Evolutionary conservation across 345 rosid genomes (phyloP).

Genomic region (Gossypium ekmanianum): DNA sequence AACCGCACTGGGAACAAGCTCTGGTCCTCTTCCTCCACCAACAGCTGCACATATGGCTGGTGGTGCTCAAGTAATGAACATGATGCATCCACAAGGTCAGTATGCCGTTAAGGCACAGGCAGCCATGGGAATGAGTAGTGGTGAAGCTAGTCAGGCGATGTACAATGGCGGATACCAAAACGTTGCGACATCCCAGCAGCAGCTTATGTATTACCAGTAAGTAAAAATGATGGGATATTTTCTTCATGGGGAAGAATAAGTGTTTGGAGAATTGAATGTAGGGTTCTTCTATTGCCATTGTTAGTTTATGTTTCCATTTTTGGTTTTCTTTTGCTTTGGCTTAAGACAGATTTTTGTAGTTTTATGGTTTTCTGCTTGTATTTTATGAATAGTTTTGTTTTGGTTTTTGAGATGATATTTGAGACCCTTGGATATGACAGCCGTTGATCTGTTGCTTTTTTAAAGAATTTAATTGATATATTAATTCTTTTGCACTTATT

Average conservation of each 20-base stretch:
- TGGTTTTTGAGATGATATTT: conserved; percentile 18
- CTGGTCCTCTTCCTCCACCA: conserved; percentile 84
- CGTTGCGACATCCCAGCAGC: too few species aligned
- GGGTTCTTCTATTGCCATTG: conserved; percentile 13
- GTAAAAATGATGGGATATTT: too few species aligned
- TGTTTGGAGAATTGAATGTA: conserved; percentile 13
- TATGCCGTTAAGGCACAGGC: neutral
- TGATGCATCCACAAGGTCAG: neutral
- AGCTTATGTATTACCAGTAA: too few species aligned
- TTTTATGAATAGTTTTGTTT: neutral
- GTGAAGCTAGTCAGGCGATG: neutral
- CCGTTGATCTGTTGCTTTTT: neutral
- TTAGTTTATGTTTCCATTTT: neutral
- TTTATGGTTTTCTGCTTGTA: neutral
- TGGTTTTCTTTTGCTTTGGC: neutral
- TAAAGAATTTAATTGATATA: neutral
- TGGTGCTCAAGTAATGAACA: neutral
- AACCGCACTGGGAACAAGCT: conserved; percentile 75
- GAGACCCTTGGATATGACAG: neutral
- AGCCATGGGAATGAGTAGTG: neutral
- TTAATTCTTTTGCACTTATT: too few species aligned
- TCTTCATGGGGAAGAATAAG: too few species aligned
- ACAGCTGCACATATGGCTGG: conserved; percentile 51
- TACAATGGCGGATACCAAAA: neutral
- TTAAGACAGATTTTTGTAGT: neutral